phyloP scores from a whole-genome alignment of 2,329 filamentous ascomycete species.

The Aspergillus nomiae region DNA sequence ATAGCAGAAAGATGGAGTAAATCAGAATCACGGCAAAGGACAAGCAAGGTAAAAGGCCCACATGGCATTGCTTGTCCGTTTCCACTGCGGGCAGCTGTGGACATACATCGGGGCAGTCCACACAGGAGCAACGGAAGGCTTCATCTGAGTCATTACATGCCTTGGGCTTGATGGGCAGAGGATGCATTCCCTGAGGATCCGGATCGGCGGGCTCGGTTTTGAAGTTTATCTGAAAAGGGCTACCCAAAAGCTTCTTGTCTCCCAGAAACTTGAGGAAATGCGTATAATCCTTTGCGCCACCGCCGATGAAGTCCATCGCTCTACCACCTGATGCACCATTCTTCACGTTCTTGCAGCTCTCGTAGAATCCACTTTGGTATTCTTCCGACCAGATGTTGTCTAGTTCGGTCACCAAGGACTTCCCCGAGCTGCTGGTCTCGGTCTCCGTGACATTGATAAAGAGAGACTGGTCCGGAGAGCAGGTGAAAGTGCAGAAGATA shows the following conservation, averaged over 20 bases:
- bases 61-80: conserved; percentile 70
- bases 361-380: conserved; percentile 85
- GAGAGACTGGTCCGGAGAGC: conserved; percentile 92
- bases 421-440: conserved; percentile 54
- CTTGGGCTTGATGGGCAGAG: conserved; percentile 72
- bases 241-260: conserved; percentile 85
- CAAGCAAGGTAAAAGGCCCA: conserved; percentile 86
- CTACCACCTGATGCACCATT: conserved; percentile 91
- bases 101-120: conserved; percentile 87
- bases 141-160: conserved; percentile 89
- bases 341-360: conserved; percentile 99
- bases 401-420: conserved; percentile 77
- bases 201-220: conserved; percentile 60
- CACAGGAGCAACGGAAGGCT: conserved; percentile 84
- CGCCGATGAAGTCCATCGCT: conserved; percentile 94
- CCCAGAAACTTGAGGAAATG: conserved; percentile 89
- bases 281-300: conserved; percentile 86
- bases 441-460: conserved; percentile 91
- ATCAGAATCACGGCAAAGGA: conserved; percentile 89
- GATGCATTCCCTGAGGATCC: conserved; percentile 68
- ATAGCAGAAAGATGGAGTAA: conserved; percentile 74
- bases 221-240: conserved; percentile 98
- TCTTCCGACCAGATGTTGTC: conserved; percentile 84
- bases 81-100: conserved; percentile 77
- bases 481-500: conserved; percentile 96